Percentiles rank a stretch among this genome's conserved stretches.
phyloP scores from a whole-genome alignment of 495 filamentous ascomycete species.

The Talaromyces adpressus region DNA sequence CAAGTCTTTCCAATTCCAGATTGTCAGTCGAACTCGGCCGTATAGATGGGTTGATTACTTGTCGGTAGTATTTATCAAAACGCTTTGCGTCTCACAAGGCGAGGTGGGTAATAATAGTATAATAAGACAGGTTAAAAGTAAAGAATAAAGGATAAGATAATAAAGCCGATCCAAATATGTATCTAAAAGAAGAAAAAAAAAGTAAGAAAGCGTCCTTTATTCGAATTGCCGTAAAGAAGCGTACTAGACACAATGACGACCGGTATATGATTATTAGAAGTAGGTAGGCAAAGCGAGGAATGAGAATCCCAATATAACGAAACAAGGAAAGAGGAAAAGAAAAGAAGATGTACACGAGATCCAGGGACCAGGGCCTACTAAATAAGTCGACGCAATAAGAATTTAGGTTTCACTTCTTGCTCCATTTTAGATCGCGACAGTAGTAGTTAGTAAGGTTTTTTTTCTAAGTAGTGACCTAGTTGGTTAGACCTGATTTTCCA shows the following conservation, averaged over 20 bases:
- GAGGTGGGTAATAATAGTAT: neutral
- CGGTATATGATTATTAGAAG: neutral
- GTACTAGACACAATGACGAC: neutral
- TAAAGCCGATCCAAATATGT: neutral
- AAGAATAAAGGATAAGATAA: neutral
- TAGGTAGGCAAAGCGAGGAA: neutral
- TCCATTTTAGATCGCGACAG: slow-evolving; percentile 1
- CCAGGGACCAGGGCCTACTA: slow-evolving; percentile 1
- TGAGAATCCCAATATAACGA: neutral
- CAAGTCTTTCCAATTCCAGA: neutral
- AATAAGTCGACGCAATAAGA: neutral
- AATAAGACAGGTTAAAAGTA: neutral
- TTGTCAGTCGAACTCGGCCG: neutral
- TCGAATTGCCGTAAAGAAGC: neutral
- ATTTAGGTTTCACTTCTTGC: neutral
- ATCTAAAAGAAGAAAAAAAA: neutral
- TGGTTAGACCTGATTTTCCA: neutral
- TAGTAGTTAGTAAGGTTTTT: neutral
- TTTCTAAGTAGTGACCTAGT: neutral
- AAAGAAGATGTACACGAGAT: neutral
- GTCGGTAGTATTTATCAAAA: neutral
- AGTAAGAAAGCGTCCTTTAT: neutral
- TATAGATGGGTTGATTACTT: neutral
- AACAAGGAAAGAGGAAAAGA: neutral
- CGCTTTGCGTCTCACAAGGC: neutral